These are phyloP conservation scores for Globisporangium ultimum DNA, from an alignment of 352 stramenopile genomes.

Conservation along the genomic window DNA sequence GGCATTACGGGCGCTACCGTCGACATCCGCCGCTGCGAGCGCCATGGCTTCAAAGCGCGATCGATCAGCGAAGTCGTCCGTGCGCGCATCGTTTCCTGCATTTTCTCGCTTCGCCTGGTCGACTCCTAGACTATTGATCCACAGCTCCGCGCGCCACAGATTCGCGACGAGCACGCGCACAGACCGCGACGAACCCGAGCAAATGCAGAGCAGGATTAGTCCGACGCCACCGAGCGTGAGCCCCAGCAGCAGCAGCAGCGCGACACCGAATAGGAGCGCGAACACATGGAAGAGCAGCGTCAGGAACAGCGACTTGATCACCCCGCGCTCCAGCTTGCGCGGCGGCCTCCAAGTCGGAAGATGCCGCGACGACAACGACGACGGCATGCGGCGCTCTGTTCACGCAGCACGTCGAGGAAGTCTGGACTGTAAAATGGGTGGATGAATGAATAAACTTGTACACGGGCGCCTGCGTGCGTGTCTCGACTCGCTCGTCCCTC, in stretches of 20 bases:
- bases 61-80: slow-evolving; percentile 15
- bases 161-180: slow-evolving; percentile 44
- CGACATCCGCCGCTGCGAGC: not conserved
- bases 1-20: not conserved
- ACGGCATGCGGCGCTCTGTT: slow-evolving; percentile 1
- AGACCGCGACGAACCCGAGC: slow-evolving; percentile 27
- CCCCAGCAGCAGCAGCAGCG: slow-evolving; percentile 32
- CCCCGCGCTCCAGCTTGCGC: slow-evolving; percentile 13
- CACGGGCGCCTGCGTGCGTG: not conserved
- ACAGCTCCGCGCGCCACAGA: slow-evolving; percentile 57
- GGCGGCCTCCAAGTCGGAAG: not conserved
- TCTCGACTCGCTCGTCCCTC: too few species aligned
- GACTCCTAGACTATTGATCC: slow-evolving; percentile 34
- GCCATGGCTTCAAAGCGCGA: slow-evolving; percentile 10
- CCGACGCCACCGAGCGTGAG: slow-evolving; percentile 31
- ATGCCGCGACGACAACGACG: not conserved
- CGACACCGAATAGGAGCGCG: slow-evolving; percentile 35
- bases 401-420: not conserved
- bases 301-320: slow-evolving; percentile 31
- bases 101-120: slow-evolving; percentile 15
- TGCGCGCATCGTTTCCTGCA: slow-evolving; percentile 6
- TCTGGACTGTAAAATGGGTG: not conserved
- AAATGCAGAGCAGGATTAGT: slow-evolving; percentile 47
- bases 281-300: slow-evolving; percentile 58
- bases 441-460: too few species aligned